phyloP scores from a whole-genome alignment of 306 rosid genomes.

The Gleditsia sinensis region DNA sequence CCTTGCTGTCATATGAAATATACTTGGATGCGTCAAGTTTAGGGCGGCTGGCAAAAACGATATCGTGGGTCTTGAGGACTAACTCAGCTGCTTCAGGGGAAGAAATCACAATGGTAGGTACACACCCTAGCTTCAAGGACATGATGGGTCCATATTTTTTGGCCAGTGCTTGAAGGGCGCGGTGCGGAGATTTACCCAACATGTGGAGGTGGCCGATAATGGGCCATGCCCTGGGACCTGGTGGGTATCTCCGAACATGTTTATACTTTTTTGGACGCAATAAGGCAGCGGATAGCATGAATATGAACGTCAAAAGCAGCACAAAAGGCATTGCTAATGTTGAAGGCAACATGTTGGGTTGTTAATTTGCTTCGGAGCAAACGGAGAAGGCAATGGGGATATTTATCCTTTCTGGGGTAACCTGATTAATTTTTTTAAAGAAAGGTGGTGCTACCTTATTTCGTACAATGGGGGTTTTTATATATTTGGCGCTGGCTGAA shows the following conservation, averaged over 20 bases:
- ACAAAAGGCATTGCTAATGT: not conserved
- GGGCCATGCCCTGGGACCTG: constrained; percentile 44
- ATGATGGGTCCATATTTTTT: constrained; percentile 40
- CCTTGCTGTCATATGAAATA: not conserved
- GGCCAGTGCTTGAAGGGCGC: constrained; percentile 33
- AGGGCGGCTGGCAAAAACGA: constrained; percentile 27
- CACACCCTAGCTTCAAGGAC: constrained; percentile 32
- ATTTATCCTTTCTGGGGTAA: too few species aligned
- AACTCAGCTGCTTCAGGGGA: constrained; percentile 48
- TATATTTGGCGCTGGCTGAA: too few species aligned
- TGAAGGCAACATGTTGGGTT: not conserved
- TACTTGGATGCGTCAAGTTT: not conserved
- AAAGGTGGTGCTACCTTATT: too few species aligned
- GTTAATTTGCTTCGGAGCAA: not conserved
- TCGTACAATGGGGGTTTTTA: too few species aligned
- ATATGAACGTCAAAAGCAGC: not conserved
- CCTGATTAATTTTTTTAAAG: too few species aligned
- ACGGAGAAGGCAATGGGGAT: too few species aligned
- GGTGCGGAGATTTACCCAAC: constrained; percentile 32
- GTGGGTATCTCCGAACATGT: constrained; percentile 18
- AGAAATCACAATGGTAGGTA: constrained; percentile 25
- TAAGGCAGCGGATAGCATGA: not conserved
- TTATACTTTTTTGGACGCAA: not conserved
- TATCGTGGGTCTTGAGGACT: constrained; percentile 52
- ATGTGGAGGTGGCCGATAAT: constrained; percentile 44